Evolutionary conservation across 1,139 yeast genomes (phyloP), one percentile per base, ranked within the genome.

Genomic region (Hyphopichia buzzinii): DNA sequence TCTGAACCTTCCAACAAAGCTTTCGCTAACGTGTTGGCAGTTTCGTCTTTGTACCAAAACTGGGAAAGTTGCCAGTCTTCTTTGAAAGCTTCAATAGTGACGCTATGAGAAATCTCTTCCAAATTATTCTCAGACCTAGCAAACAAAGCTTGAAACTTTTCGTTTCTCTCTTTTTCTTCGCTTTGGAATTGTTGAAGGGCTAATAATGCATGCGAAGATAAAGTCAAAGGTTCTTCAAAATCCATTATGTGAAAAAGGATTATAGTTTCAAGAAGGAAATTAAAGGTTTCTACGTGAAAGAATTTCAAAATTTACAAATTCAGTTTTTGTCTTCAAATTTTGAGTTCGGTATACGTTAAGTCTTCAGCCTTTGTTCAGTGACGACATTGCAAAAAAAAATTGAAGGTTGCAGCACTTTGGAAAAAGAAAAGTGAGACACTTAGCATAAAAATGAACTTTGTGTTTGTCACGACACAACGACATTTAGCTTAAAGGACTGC

Each of bases 11-110:
- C 85, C 15, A 87, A 58, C 27, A 88, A 64, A 13, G 86, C 94
- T 40, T 72, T 75, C 1, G 86, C 94, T 17, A 87, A 59, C 0
- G 62, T 55, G 31, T 70, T 72, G 0, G 96, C 89, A 1, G 96
- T 89, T 4, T 67, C 64, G 42, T 87, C 90, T 35, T 72, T 60
- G 52, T 85, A 85, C 96, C 96, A 87, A 60, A 89, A 89, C 57
- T 89, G 97, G 0, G 96, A 86, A 29, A 89, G 68, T 50, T 86
- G 94, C 97, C 97, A 89, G 60, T 89, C 95, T 59, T 89, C 96
- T 54, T 84, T 74, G 59, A 89, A 89, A 25, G 75, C 66, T 33
- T 77, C 81, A 59, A 85, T 85, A 19, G 78, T 47, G 11, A 68
- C 37, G 13, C 10, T 10, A 5, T 27, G 16, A 7, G 27, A 8